Percentiles rank a stretch among this genome's conserved stretches.
Evolutionary conservation across 441 rosid genomes (phyloP).

Genomic region (Pelargonium citronellum): DNA sequence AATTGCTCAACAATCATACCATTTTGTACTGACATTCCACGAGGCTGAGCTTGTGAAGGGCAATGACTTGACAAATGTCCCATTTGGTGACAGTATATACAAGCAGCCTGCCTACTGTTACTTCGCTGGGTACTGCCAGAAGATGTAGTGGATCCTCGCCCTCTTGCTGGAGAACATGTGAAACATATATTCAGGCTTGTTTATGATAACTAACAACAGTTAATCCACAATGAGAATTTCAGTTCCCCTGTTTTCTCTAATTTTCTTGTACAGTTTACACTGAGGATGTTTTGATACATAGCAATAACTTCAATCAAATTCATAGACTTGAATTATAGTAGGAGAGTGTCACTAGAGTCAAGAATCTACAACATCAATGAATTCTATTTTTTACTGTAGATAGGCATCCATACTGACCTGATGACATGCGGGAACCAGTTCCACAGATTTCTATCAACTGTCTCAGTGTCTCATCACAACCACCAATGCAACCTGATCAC

Average conservation of each 20-base stretch:
- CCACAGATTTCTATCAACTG: conserved; percentile 88
- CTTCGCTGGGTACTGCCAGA: conserved; percentile 49
- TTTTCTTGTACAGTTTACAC: background rate
- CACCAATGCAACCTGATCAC: conserved; percentile 81
- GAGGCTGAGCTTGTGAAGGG: conserved; percentile 51
- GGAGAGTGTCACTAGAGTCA: background rate
- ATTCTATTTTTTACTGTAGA: background rate
- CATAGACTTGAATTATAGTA: background rate
- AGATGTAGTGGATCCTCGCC: conserved; percentile 43
- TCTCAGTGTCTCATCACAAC: conserved; percentile 74
- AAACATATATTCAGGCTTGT: conserved; percentile 17
- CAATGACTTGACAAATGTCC: conserved; percentile 75
- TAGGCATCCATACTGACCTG: conserved; percentile 43
- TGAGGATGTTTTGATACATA: background rate
- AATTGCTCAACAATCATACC: conserved; percentile 35
- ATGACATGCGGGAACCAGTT: conserved; percentile 65
- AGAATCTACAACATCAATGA: background rate
- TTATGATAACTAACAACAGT: background rate
- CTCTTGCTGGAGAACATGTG: conserved; percentile 43
- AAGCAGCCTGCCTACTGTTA: conserved; percentile 43
- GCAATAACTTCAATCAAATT: background rate
- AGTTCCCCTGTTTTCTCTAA: background rate
- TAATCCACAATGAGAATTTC: background rate
- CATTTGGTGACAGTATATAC: conserved; percentile 66
- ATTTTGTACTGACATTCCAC: conserved; percentile 35